phyloP scores from a whole-genome alignment of 202 grass and related monocot species.

The Sporobolus alterniflorus region DNA sequence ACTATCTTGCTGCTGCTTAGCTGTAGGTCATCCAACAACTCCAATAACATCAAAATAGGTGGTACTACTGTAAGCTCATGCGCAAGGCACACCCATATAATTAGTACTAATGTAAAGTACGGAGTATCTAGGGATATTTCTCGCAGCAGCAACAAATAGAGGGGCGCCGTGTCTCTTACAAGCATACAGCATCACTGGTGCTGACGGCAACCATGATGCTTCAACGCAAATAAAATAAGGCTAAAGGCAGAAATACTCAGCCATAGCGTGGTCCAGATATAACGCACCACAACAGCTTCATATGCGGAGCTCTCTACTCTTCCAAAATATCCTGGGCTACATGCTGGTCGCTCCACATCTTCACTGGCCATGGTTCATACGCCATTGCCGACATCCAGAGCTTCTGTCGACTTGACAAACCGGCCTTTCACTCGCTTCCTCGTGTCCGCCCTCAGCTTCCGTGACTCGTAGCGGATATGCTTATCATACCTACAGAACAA shows the following conservation, averaged over 20 bases:
- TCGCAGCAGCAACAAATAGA: neutral
- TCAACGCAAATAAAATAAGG: slow-evolving; percentile 16
- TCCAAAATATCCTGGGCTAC: slow-evolving; percentile 9
- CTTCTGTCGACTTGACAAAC: slow-evolving; percentile 72
- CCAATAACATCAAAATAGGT: too few relatives aligned
- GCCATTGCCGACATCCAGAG: slow-evolving; percentile 26
- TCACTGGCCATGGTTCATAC: slow-evolving; percentile 21
- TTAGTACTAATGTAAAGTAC: neutral
- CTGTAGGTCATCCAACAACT: too few relatives aligned
- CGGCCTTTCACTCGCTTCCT: slow-evolving; percentile 88
- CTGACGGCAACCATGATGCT: neutral
- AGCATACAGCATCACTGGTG: neutral
- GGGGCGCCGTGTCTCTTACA: neutral
- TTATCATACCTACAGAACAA: slow-evolving; percentile 70
- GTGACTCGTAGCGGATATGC: slow-evolving; percentile 80
- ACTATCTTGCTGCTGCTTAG: too few relatives aligned
- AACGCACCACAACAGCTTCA: neutral
- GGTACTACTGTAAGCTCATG: neutral
- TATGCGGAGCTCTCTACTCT: neutral
- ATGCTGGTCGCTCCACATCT: neutral
- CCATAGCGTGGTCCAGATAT: neutral
- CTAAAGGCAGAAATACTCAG: neutral
- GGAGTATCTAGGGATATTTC: slow-evolving; percentile 18
- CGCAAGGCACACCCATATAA: neutral
- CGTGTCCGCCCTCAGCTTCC: slow-evolving; percentile 89